Evolutionary conservation across 495 filamentous ascomycete genomes (phyloP).

Genomic region (Penicillium turbatum): DNA sequence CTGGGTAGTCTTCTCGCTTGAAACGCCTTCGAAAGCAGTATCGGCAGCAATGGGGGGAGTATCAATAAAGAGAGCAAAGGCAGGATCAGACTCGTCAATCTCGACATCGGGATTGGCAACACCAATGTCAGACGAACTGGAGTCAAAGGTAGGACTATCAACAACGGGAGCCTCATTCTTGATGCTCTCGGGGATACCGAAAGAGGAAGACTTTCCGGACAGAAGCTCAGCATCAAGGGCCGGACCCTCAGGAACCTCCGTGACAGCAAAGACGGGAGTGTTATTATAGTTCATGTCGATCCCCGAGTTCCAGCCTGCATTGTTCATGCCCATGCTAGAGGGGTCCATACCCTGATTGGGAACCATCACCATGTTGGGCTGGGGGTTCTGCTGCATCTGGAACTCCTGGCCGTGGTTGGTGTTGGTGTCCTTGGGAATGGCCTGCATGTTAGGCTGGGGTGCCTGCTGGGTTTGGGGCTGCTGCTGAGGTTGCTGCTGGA

Average conservation of each 20-base stretch:
- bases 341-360: conserved; percentile 70
- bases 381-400: conserved; percentile 55
- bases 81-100: conserved; percentile 57
- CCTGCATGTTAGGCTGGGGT: conserved; percentile 7
- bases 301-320: conserved; percentile 50
- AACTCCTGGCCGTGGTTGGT: conserved; percentile 53
- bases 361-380: conserved; percentile 68
- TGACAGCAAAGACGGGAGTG: conserved; percentile 74
- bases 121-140: conserved; percentile 27
- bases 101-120: conserved; percentile 44
- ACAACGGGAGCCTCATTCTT: conserved; percentile 53
- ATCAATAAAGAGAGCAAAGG: conserved; percentile 55
- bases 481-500: conserved; percentile 41
- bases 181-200: conserved; percentile 32
- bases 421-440: conserved; percentile 58
- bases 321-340: conserved; percentile 53
- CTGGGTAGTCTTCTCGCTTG: conserved; percentile 53
- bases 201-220: conserved; percentile 61
- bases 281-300: conserved; percentile 58
- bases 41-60: conserved; percentile 33
- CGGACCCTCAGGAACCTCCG: conserved; percentile 67
- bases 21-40: conserved; percentile 51
- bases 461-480: conserved; percentile 31
- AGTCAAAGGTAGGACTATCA: conserved; percentile 35
- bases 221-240: conserved; percentile 57